Evolutionary conservation across 1,139 yeast genomes (phyloP), one percentile per base, ranked within the genome.

Genomic region (Hanseniaspora uvarum): DNA sequence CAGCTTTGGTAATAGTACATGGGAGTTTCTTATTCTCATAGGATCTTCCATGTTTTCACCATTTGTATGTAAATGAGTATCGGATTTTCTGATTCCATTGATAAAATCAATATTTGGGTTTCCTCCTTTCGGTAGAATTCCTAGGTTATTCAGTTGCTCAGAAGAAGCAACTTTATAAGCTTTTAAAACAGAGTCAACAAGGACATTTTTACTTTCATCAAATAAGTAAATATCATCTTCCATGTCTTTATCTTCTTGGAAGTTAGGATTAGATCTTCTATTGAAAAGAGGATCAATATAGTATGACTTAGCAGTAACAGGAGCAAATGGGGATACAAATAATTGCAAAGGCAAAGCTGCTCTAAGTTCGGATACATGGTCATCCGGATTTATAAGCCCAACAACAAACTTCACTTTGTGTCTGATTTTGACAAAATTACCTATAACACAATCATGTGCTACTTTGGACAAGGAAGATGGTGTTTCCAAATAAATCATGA

Each of bases 361-460:
- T 46, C 86, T 69, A 31, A 83, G 67, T 65, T 83, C 89, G 56
- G 85, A 80, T 6, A 77, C 71, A 62, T 80, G 85, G 1, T 86
- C 86, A 57, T 76, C 80, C 2, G 77, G 71, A 62, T 82, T 83
- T 30, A 75, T 70, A 46, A 83, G 65, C 54, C 77, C 77, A 26
- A 83, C 74, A 3, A 73, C 73, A 21, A 82, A 68, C 56, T 82
- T 75, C 46, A 83, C 63, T 59, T 83, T 74, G 64, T 83, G 89
- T 56, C 79, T 75, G 6, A 81, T 83, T 56, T 72, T 75, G 70
- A 68, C 78, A 63, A 61, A 76, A 53, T 68, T 75, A 60, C 68
- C 70, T 44, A 86, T 72, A 57, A 80, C 84, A 63, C 92, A 85
- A 67, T 89, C 96, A 66, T 88, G 97, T 1, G 95, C 82, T 62